Conservation (phyloP, 208 protist species). For the Trypanosoma lewisi region DNA sequence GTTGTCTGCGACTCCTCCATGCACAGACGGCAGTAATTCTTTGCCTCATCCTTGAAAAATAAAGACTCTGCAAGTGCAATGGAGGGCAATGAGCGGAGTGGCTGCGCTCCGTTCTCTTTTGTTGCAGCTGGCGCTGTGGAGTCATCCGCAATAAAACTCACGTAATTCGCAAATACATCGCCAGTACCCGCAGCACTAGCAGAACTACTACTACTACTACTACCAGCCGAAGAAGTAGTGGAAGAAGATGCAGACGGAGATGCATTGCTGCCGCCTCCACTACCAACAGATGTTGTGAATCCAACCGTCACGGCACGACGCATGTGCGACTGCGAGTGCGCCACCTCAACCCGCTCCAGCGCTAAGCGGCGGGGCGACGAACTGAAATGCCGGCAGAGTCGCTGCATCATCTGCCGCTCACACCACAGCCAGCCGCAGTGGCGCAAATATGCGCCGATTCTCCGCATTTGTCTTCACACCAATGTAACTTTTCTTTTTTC, state of each 20-base stretch:
- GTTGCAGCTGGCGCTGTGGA: slow-evolving; percentile 40
- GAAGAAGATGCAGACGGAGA: slow-evolving; percentile 14
- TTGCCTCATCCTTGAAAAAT: slow-evolving; percentile 28
- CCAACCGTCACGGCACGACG: slow-evolving; percentile 22
- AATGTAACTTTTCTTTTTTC: not conserved
- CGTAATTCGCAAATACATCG: slow-evolving; percentile 40
- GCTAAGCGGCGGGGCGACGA: slow-evolving; percentile 14
- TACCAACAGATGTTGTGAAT: slow-evolving; percentile 12
- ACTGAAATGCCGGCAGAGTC: slow-evolving; percentile 2
- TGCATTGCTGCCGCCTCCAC: not conserved
- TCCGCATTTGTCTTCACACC: not conserved
- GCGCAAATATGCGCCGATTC: not conserved
- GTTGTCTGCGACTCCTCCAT: slow-evolving; percentile 43
- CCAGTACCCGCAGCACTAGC: slow-evolving; percentile 11
- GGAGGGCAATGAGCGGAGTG: slow-evolving; percentile 26
- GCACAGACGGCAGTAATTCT: slow-evolving; percentile 61
- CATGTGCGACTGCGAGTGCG: slow-evolving; percentile 25
- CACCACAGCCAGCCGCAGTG: not conserved
- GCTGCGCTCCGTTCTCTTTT: slow-evolving; percentile 28
- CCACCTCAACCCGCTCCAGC: slow-evolving; percentile 37
- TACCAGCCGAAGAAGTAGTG: no score
- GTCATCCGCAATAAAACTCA: slow-evolving; percentile 53
- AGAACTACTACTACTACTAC: no score
- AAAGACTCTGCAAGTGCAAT: slow-evolving; percentile 17
- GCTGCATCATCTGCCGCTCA: not conserved